Conservation (phyloP, 176 grass and related monocot species). For the Microstegium vimineum region DNA sequence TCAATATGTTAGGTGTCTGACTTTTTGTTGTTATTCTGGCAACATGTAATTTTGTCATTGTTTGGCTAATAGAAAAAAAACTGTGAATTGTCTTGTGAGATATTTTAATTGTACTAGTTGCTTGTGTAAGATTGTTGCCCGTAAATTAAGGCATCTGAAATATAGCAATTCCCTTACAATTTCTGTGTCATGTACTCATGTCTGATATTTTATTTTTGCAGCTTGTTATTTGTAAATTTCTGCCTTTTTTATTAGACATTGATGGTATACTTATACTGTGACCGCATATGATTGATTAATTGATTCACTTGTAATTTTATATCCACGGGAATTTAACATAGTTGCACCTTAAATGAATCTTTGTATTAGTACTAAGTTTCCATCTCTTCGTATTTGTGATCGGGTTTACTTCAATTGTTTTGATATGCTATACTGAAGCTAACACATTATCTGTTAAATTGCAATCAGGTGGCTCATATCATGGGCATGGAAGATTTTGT, state of each 20-base stretch:
- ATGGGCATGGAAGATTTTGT: neutral
- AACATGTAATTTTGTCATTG: neutral
- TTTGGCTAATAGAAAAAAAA: neutral
- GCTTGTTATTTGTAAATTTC: neutral
- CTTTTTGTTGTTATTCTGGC: neutral
- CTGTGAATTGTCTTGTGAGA: neutral
- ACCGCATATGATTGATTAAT: neutral
- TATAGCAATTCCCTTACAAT: neutral
- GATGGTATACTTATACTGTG: neutral
- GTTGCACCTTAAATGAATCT: neutral
- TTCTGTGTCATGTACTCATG: neutral
- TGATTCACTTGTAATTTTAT: neutral
- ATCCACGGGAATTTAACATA: neutral
- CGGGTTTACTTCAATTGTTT: neutral
- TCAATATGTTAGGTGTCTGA: neutral
- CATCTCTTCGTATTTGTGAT: neutral
- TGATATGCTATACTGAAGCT: constrained; percentile 22
- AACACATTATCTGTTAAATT: constrained; percentile 18
- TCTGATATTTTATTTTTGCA: neutral
- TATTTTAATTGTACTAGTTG: neutral
- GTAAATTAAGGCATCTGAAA: neutral
- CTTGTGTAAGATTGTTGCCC: neutral
- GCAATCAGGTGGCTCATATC: neutral
- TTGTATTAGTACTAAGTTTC: neutral
- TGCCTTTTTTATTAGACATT: neutral